Percentiles rank a stretch among this genome's conserved stretches.
Evolutionary conservation across 805 yeast genomes (phyloP).

Genomic region (Pichia cabralensis): DNA sequence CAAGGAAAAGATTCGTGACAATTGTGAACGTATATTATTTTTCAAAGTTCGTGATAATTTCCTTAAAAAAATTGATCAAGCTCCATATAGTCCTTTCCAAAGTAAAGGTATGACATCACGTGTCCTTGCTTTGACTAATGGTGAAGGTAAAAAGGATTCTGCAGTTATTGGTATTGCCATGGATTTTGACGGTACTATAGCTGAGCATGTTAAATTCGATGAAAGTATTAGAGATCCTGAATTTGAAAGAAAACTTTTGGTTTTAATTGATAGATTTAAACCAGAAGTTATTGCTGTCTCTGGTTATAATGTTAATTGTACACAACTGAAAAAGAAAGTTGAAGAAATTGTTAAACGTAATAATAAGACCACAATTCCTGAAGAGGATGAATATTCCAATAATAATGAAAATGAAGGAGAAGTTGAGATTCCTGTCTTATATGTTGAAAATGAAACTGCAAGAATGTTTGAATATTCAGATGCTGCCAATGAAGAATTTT

Average conservation of each 20-base stretch:
- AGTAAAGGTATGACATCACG: constrained; percentile 77
- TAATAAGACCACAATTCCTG: constrained; percentile 43
- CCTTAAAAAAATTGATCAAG: constrained; percentile 72
- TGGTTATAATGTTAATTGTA: constrained; percentile 72
- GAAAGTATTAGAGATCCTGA: constrained; percentile 56
- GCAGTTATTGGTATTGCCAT: constrained; percentile 77
- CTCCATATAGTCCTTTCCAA: constrained; percentile 80
- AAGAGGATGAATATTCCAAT: constrained; percentile 23
- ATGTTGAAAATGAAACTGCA: constrained; percentile 92
- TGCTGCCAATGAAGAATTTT: constrained; percentile 66
- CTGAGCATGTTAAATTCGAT: constrained; percentile 69
- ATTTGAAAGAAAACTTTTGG: constrained; percentile 55
- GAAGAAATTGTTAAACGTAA: constrained; percentile 41
- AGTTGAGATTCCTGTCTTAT: constrained; percentile 50
- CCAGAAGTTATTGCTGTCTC: constrained; percentile 91
- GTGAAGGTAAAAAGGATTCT: constrained; percentile 77
- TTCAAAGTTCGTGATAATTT: constrained; percentile 62
- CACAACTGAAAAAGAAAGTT: constrained; percentile 47
- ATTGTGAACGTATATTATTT: constrained; percentile 62
- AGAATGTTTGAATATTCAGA: constrained; percentile 73
- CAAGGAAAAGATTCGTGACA: constrained; percentile 71
- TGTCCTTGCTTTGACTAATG: constrained; percentile 73
- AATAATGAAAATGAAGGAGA: constrained; percentile 16
- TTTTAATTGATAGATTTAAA: constrained; percentile 47
- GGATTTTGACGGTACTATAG: constrained; percentile 71